A percentile compares a stretch with the other conserved stretches of the same genome.
Evolutionary conservation across 345 rosid species (phyloP).

Genomic region (Camelina hispida): DNA sequence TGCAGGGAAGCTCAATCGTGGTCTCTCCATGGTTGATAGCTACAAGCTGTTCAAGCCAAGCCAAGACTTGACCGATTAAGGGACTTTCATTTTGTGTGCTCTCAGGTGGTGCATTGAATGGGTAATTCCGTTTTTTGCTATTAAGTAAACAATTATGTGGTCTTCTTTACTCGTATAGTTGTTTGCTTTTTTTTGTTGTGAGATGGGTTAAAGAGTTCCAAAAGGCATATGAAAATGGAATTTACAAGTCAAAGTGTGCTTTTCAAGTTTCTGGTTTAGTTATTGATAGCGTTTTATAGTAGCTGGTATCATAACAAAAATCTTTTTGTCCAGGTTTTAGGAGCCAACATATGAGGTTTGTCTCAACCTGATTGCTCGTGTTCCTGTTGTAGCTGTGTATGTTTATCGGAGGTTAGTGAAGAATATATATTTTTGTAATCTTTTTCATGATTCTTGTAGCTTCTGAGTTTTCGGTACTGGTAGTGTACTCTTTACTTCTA

Average conservation of each 20-base stretch:
- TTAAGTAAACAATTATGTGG: conserved; percentile 40
- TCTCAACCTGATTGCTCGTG: conserved; percentile 34
- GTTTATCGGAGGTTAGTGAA: no score
- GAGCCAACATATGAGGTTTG: conserved; percentile 94
- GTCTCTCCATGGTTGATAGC: no score
- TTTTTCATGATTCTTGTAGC: no score
- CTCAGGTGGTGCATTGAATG: no score
- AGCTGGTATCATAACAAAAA: conserved; percentile 29
- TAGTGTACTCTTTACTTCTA: conserved; percentile 38
- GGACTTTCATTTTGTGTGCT: no score
- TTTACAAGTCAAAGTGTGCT: conserved; percentile 57
- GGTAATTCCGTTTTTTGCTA: no score
- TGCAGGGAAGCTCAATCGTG: no score
- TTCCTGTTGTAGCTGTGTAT: no score
- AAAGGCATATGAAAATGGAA: conserved; percentile 45
- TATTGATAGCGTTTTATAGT: conserved; percentile 26
- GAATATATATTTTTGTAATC: no score
- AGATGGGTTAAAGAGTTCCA: background rate
- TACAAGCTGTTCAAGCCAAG: no score
- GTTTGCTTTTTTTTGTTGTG: conserved; percentile 12
- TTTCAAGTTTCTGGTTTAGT: conserved; percentile 32
- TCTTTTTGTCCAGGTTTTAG: conserved; percentile 73
- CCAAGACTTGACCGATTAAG: no score
- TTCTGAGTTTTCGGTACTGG: no score
- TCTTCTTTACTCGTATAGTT: conserved; percentile 16